Base-by-base conservation (phyloP, 768 basidiomycete genomes). In the Kwoniella bestiolae region DNA sequence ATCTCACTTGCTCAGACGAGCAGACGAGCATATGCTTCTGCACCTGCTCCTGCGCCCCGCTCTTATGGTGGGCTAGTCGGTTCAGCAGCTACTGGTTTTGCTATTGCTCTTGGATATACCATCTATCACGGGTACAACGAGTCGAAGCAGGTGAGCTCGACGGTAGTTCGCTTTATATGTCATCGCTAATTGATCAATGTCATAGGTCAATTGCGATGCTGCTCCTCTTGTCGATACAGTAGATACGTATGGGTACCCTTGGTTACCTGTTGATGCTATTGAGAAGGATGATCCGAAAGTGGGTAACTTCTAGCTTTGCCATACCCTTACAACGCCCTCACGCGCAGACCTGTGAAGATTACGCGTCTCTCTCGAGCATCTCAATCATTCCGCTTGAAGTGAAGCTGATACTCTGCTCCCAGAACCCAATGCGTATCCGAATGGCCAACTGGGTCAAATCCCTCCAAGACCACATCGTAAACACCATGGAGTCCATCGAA, bases 401-500 rank as follows among this genome's bases (percentile, higher is more conserved):
- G 23, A 5, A 38, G 18, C 55, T 31, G n/a, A 32, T 51, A 9
- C 21, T 21, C 8, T 32, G 2, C 26, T 8, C n/a, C 1, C 34
- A 78, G 77, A 78, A 81, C 56, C 82, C 82, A 1, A 91, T 97
- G 91, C 90, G 92, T 45, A 79, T 87, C 38, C 88, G 87, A 67
- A 87, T 96, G 72, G 89, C 91, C 67, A 83, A 84, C 18, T 94
- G 91, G 81, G 86, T 96, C 76, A 84, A 86, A 61, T 73, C 77
- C 5, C 87, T 97, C 18, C 95, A 98, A 80, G 84, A 89, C 29
- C 82, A 86, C 25, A 96, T 98, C 62, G 90, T 95, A 60, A 68
- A 82, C 16, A 85, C 87, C 0, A 84, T 98, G 64, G 92, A 97
- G 81, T 77, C 84, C 9, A 85, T 96, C 71, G 94, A 97, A 76